phyloP scores from a whole-genome alignment of 139 green algal species.

The Chlamydomonas eustigma region DNA sequence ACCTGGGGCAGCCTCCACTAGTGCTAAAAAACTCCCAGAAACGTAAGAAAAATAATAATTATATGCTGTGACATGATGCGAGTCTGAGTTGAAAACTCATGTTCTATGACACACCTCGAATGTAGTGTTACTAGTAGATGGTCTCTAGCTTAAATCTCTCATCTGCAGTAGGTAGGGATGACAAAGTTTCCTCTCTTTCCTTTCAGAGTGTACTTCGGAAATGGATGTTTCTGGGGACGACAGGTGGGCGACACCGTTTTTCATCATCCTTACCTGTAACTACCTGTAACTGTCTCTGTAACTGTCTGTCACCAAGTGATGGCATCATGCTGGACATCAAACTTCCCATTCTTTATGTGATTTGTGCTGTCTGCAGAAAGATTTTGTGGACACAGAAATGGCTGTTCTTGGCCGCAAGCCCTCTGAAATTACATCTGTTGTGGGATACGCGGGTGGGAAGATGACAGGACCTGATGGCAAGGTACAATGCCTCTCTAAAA shows the following conservation, averaged over 20 bases:
- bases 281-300: too few species aligned
- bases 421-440: background rate
- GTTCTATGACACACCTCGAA: background rate
- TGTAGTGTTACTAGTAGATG: too few species aligned
- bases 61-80: background rate
- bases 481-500: too few species aligned
- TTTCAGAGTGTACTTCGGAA: slow-evolving; percentile 4
- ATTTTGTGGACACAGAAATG: slow-evolving; percentile 8
- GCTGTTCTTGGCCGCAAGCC: background rate
- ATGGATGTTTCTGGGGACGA: slow-evolving; percentile 4
- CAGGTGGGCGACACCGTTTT: background rate
- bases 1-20: too few species aligned
- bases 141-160: too few species aligned
- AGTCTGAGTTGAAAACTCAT: background rate
- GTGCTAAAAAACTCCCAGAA: background rate
- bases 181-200: background rate
- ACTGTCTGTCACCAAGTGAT: too few species aligned
- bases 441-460: background rate
- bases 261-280: too few species aligned
- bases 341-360: too few species aligned
- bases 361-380: background rate
- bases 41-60: background rate
- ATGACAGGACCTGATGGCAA: slow-evolving; percentile 1
- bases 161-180: too few species aligned
- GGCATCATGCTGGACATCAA: too few species aligned